Conservation (phyloP, 805 yeast species). For the Metschnikowia arizonensis region DNA sequence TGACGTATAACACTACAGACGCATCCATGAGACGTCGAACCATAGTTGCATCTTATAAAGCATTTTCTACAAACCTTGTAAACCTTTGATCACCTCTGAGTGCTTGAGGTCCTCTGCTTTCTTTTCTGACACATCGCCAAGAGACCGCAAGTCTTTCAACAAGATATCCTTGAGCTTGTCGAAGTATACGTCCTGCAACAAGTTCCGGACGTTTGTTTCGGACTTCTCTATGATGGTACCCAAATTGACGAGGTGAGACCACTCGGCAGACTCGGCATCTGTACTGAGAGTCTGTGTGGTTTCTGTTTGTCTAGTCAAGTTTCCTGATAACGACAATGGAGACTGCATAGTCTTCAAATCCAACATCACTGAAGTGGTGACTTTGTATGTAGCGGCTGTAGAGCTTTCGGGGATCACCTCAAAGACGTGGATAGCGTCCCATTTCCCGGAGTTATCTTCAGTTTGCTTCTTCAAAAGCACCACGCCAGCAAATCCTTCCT, state of each 20-base stretch:
- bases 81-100: conserved; percentile 35
- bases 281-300: conserved; percentile 42
- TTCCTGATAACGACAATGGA: conserved; percentile 63
- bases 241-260: conserved; percentile 77
- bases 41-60: neutral
- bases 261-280: conserved; percentile 39
- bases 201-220: conserved; percentile 80
- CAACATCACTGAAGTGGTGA: conserved; percentile 85
- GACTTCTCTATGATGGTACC: conserved; percentile 85
- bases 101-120: conserved; percentile 32
- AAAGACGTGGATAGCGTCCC: conserved; percentile 95
- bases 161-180: conserved; percentile 90
- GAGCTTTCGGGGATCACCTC: conserved; percentile 53
- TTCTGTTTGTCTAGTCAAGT: conserved; percentile 78
- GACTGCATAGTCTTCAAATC: conserved; percentile 40
- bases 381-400: conserved; percentile 49
- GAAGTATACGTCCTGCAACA: conserved; percentile 89
- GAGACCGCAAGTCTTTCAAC: conserved; percentile 40
- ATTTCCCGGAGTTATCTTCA: conserved; percentile 49
- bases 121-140: conserved; percentile 32
- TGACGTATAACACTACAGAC: neutral
- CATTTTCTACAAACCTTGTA: conserved; percentile 28
- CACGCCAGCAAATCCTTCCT: conserved; percentile 82
- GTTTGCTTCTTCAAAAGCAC: conserved; percentile 73
- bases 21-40: neutral